Evolutionary conservation across 2,329 filamentous ascomycete genomes (phyloP), one percentile per base, ranked within the genome.

Genomic region (Verticillium alfalfae): DNA sequence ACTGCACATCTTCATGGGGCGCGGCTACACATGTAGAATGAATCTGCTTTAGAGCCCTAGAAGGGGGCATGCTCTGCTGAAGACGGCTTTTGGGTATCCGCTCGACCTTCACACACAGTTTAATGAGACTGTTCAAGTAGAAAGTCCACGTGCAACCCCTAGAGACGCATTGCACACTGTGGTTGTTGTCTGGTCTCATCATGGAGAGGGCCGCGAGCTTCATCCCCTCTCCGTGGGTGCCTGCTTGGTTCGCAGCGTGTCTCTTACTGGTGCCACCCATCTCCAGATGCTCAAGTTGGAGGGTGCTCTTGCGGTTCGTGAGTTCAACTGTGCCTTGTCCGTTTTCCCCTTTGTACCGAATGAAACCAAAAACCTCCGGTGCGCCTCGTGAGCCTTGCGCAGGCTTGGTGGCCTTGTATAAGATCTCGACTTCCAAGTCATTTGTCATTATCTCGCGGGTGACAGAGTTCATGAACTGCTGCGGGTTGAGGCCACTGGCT

Each of bases 181-280:
- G 70, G 38, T 73, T 72, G 41, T 68, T 66, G 3, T 39, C 60
- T 1, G 56, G 57, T 36, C 72, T 65, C 66, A 73, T 59, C 2
- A 75, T 60, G n/a, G 68, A 65, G 12, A 74, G 61, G n/a, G 72
- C 57, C 4, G 71, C 69, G n/a, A 71, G 39, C 54, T 73, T 71
- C 38, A 74, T 65, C 2, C 73, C 71, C 38, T 73, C 70, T 10
- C 72, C 72, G 34, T 73, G 70, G 3, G 65, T 60, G 0, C 71
- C 72, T 12, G 70, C 70, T 57, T 71, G 69, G 5, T 60, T 58
- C 1, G 1, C 1, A 13, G 67, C 63, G 34, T 57, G 49, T 3
- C 58, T 31, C 61, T 74, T 74, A 49, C 59, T 70, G 0, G 69
- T 69, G 2, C 65, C 67, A 8, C 72, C 69, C 45, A 73, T 61